Evolutionary conservation across 1,284 basidiomycete species (phyloP), one percentile per base, ranked within the genome.

Genomic region (Tylopilus sp.): DNA sequence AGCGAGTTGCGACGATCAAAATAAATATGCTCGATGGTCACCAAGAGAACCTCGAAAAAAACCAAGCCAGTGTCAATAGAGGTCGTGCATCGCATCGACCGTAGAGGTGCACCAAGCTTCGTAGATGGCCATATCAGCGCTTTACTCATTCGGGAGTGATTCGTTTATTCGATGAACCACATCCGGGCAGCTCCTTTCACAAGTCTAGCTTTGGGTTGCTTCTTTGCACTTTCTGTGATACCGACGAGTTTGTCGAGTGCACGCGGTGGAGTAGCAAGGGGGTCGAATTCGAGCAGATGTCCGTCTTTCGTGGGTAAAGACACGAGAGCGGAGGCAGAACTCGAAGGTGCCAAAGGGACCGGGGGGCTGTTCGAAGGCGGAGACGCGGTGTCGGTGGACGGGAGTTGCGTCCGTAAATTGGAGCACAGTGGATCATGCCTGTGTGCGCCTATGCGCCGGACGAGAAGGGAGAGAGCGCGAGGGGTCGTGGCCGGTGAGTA

Each of bases 211-310:
- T 79, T 80, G 12, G 86, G 86, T 58, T 86, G 81, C 62, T 85
- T 86, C 74, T 89, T 90, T 31, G 88, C 86, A 57, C 83, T 86
- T 49, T 84, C 79, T 1, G 85, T 79, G 49, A 90, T 86, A 4
- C 86, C 86, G 50, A 86, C 82, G 11, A 90, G 71, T 37, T 77
- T 79, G 56, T 89, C 86, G 31, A 90, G 69, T 37, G 82, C 74
- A 3, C 76, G 73, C 0, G 86, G 85, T 0, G 84, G 84, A 1
- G 86, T 85, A 44, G 75, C 74, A 38, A 89, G 67, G 6, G 88
- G 86, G 57, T 90, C 84, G 56, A 91, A 88, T 66, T 88, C 85
- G n/a, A 91, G 72, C 11, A 86, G 63, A 57, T 84, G 82, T 0
- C 87, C 88, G 56, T 88, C 85, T 46, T 76, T 79, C 0, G 84